Evolutionary conservation across 2,329 filamentous ascomycete species (phyloP), one percentile per base, ranked within the genome.

Genomic region (Oidium heveae): DNA sequence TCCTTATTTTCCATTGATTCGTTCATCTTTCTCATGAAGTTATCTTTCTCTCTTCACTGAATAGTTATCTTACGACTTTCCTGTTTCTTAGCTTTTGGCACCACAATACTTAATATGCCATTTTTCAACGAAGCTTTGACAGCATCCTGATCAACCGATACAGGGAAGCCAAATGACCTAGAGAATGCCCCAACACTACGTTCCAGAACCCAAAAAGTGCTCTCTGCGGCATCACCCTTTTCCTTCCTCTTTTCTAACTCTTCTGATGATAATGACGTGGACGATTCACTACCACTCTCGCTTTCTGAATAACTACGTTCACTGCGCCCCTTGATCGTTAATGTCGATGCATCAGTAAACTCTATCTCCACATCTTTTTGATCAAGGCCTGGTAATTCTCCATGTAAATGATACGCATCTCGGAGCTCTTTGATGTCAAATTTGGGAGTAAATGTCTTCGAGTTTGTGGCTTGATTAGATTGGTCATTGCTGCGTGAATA

Each of bases 331-430:
- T 76, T 77, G 65, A 91, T 72, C 58, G 77, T 73, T 46, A 89
- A 70, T 16, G 82, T 87, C 69, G 84, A 80, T 44, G 74, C 71
- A 64, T 89, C 84, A 56, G 77, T 80, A 72, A 88, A 89, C 64
- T 89, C 84, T 64, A 89, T 83, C 64, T 74, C 71, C 63, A 91
- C 71, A 63, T 87, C 72, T 61, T 84, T 78, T 69, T 85, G 83
- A 58, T 76, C 75, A 61, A 88, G 72, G 55, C 85, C 85, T 0
- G 84, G 80, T 6, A 89, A 76, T 67, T 89, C 84, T 62, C 84
- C 85, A 62, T 88, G 78, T 20, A 89, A 79, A 68, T 89, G 80
- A 64, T 86, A 89, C 58, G 71, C 66, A 6, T 77, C 68, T 57
- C 74, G 74, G 13, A 74, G 76, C 70, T 91, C 85, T 65, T 76